Conservation (phyloP, 306 rosid species). For the Trifolium dubium region DNA sequence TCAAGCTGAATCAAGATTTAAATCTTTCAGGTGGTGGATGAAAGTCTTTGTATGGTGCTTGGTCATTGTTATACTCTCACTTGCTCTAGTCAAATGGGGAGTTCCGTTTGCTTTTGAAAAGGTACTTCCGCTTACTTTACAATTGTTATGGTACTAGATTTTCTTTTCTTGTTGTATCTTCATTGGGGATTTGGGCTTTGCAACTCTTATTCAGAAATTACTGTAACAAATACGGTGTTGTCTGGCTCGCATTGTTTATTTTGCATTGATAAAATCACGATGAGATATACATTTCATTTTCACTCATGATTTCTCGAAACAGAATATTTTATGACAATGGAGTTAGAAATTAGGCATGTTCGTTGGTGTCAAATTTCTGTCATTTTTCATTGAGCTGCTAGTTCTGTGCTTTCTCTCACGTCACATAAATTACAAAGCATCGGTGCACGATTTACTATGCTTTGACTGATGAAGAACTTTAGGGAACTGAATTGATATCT, state of each 20-base stretch:
- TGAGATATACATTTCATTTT: not conserved
- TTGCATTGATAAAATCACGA: constrained; percentile 22
- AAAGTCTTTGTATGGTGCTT: constrained; percentile 62
- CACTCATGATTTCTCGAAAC: constrained; percentile 15
- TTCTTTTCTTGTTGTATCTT: constrained; percentile 35
- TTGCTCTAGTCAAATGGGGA: constrained; percentile 76
- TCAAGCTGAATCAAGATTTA: constrained; percentile 56
- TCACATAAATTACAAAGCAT: constrained; percentile 21
- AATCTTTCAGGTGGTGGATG: constrained; percentile 74
- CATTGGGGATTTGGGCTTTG: constrained; percentile 22
- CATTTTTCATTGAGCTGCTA: constrained; percentile 22
- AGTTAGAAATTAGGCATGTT: constrained; percentile 4
- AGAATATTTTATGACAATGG: constrained; percentile 1
- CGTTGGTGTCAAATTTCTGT: constrained; percentile 18
- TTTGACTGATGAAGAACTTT: constrained; percentile 11
- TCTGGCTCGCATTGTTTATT: constrained; percentile 2
- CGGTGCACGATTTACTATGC: constrained; percentile 10
- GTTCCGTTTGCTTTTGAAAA: constrained; percentile 81
- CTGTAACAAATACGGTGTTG: not conserved
- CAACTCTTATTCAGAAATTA: constrained; percentile 29
- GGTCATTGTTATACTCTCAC: constrained; percentile 46
- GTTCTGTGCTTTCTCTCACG: constrained; percentile 14
- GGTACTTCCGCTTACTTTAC: constrained; percentile 54
- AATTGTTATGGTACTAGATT: constrained; percentile 1
- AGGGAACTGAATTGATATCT: constrained; percentile 22